Conservation (phyloP, 148 eudicot species). For the Silene latifolia region DNA sequence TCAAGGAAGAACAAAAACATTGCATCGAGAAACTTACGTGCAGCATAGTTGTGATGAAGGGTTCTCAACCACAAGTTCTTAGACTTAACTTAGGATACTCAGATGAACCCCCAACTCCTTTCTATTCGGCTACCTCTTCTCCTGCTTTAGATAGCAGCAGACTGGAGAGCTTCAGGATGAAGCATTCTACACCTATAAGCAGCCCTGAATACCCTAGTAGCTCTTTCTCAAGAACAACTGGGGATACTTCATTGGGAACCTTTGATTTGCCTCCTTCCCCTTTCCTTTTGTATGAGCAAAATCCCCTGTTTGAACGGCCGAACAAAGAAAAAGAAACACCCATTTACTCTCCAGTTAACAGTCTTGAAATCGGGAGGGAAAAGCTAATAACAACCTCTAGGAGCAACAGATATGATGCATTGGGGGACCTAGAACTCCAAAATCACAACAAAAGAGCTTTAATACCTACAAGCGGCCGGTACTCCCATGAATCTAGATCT, state of each 20-base stretch:
- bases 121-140: conserved; percentile 74
- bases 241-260: conserved; percentile 44
- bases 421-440: conserved; percentile 41
- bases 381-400: conserved; percentile 29
- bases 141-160: conserved; percentile 50
- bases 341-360: conserved; percentile 18
- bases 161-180: conserved; percentile 44
- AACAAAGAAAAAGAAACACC: conserved; percentile 40
- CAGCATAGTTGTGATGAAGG: conserved; percentile 82
- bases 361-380: conserved; percentile 25
- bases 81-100: conserved; percentile 62
- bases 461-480: conserved; percentile 22
- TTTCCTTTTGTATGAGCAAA: conserved; percentile 61
- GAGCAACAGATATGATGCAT: conserved; percentile 23
- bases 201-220: conserved; percentile 74
- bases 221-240: conserved; percentile 56
- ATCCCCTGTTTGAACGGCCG: conserved; percentile 71
- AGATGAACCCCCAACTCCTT: conserved; percentile 65
- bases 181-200: conserved; percentile 73
- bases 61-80: conserved; percentile 70
- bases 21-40: conserved; percentile 79
- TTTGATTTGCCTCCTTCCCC: conserved; percentile 46
- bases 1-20: conserved; percentile 74
- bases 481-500: conserved; percentile 16
- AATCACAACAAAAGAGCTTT: conserved; percentile 27